Conservation (phyloP, 2,329 filamentous ascomycete genomes). For the Colletotrichum costaricense region DNA sequence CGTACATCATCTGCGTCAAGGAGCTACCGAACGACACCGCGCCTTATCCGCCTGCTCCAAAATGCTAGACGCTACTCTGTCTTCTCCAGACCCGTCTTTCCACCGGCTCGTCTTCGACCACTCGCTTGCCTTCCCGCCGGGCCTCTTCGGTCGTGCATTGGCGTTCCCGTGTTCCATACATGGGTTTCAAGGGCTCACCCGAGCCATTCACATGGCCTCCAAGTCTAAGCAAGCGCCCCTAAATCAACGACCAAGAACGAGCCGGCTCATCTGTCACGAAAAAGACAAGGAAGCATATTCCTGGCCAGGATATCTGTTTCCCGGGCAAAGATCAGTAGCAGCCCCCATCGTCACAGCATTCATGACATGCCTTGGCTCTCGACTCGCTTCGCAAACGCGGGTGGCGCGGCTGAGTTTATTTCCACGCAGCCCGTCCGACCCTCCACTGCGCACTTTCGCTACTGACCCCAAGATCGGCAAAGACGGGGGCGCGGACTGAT, state of each 20-base stretch:
- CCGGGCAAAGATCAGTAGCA: background rate
- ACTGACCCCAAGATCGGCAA: constrained; percentile 22
- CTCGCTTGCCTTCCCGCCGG: constrained; percentile 33
- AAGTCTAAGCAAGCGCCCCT: background rate
- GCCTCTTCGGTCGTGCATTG: constrained; percentile 33
- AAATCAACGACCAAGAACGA: background rate
- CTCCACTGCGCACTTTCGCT: constrained; percentile 13
- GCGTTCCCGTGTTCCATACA: constrained; percentile 27
- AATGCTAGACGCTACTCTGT: background rate
- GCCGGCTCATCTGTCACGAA: background rate
- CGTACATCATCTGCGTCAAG: constrained; percentile 36
- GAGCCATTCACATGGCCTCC: constrained; percentile 28
- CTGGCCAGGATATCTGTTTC: background rate
- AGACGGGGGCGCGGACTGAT: background rate
- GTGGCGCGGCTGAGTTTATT: constrained; percentile 29
- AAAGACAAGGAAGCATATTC: background rate
- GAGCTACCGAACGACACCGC: constrained; percentile 6
- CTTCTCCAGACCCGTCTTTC: background rate
- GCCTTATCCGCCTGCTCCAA: constrained; percentile 27
- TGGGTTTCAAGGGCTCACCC: constrained; percentile 29
- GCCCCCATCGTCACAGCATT: background rate
- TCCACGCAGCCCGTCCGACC: constrained; percentile 22
- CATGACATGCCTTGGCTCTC: background rate
- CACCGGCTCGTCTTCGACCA: constrained; percentile 7
- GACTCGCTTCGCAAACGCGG: constrained; percentile 15